Conservation (phyloP, 2,329 filamentous ascomycete genomes). For the Phaeomoniella chlamydospora region DNA sequence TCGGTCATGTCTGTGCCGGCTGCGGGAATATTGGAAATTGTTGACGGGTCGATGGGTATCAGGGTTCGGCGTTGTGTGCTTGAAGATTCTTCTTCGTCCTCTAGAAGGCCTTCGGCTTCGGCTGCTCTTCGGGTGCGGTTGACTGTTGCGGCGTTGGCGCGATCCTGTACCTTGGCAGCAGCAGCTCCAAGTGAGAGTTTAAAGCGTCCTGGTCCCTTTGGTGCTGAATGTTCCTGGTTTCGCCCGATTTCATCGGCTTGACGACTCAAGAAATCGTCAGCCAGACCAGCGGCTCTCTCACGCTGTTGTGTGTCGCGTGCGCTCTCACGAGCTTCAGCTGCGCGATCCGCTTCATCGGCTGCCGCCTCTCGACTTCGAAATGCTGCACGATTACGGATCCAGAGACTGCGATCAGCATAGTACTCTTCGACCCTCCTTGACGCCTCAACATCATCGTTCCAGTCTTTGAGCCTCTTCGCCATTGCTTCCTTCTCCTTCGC, state of each 20-base stretch:
- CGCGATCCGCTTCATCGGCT: conserved; percentile 70
- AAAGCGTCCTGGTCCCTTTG: conserved; percentile 49
- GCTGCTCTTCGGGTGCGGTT: conserved; percentile 54
- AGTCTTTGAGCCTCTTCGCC: conserved; percentile 60
- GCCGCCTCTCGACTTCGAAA: conserved; percentile 61
- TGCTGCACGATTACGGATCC: conserved; percentile 65
- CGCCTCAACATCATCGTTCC: conserved; percentile 79
- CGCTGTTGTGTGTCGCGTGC: conserved; percentile 55
- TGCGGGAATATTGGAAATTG: background rate
- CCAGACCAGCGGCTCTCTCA: conserved; percentile 70
- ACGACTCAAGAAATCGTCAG: conserved; percentile 77
- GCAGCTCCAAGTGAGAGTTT: conserved; percentile 86
- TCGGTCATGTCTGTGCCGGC: conserved; percentile 49
- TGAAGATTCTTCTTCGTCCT: conserved; percentile 78
- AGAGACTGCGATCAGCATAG: conserved; percentile 72
- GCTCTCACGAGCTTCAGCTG: conserved; percentile 60
- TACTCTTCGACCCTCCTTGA: conserved; percentile 61
- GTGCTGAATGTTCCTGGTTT: conserved; percentile 14
- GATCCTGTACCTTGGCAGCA: conserved; percentile 31
- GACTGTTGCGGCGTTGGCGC: conserved; percentile 35
- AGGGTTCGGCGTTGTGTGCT: conserved; percentile 55
- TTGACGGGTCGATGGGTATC: conserved; percentile 44
- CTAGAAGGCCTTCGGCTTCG: conserved; percentile 84
- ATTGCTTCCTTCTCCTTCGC: conserved; percentile 52
- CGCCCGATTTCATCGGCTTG: conserved; percentile 61